Percentiles rank a stretch among this genome's conserved stretches.
These are phyloP conservation scores for Fusarium mundagurra DNA, from an alignment of 2,329 filamentous ascomycete genomes.

Conservation along the genomic window DNA sequence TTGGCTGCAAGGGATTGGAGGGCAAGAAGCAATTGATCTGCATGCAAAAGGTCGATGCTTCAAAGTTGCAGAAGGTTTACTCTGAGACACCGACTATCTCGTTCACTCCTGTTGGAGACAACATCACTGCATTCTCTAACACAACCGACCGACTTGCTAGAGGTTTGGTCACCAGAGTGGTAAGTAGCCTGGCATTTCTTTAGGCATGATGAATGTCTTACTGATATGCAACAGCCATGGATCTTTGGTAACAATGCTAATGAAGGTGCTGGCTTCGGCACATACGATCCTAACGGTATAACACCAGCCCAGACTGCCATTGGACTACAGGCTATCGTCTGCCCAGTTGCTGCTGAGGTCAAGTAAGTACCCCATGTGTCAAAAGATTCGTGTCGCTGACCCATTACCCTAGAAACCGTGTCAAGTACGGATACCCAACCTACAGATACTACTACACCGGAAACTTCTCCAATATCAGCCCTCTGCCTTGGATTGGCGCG, in stretches of 20 bases:
- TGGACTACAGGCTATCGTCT: neutral
- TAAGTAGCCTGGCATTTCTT: neutral
- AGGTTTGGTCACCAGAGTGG: slow-evolving; percentile 6
- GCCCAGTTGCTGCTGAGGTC: slow-evolving; percentile 13
- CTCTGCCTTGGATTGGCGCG: slow-evolving; percentile 4
- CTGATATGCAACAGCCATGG: neutral
- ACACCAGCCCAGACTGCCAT: neutral
- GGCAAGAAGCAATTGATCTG: neutral
- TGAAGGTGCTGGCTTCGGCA: slow-evolving; percentile 17
- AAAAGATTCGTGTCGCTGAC: fast-evolving
- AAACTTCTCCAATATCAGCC: slow-evolving; percentile 14
- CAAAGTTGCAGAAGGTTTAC: neutral
- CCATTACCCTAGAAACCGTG: fast-evolving
- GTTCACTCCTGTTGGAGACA: neutral
- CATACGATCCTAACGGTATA: neutral
- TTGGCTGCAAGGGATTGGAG: neutral
- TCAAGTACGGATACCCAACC: slow-evolving; percentile 5
- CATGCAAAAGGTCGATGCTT: slow-evolving; percentile 10
- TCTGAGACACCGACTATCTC: slow-evolving; percentile 1
- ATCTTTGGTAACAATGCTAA: slow-evolving; percentile 24
- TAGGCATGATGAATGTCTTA: fast-evolving
- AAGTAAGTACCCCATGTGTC: neutral
- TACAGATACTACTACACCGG: slow-evolving; percentile 17
- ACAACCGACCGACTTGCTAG: neutral
- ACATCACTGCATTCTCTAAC: neutral